A percentile compares a stretch with the other conserved stretches of the same genome.
Evolutionary conservation across 2,329 filamentous ascomycete species (phyloP).

Genomic region (Aspergillus fischeri): DNA sequence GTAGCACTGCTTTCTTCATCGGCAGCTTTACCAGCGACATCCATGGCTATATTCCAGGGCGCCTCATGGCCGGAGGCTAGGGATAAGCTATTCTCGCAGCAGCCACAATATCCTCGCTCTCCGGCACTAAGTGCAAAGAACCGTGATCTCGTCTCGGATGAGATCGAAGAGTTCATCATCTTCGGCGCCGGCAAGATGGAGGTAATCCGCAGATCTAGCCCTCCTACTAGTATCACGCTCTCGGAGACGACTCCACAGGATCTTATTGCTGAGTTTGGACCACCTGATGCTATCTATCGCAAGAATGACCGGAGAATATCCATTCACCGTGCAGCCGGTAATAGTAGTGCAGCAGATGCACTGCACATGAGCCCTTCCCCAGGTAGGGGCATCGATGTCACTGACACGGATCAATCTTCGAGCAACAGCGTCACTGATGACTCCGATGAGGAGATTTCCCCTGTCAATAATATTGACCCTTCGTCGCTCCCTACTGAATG

Average conservation of each 20-base stretch:
- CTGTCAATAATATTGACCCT: conserved; percentile 59
- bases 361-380: conserved; percentile 35
- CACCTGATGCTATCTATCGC: conserved; percentile 88
- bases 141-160: conserved; percentile 78
- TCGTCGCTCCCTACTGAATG: conserved; percentile 50
- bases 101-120: conserved; percentile 69
- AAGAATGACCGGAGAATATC: conserved; percentile 87
- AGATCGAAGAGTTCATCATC: conserved; percentile 75
- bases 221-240: conserved; percentile 67
- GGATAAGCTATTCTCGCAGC: conserved; percentile 69
- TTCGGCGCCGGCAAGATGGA: conserved; percentile 76
- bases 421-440: conserved; percentile 67
- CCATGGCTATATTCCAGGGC: conserved; percentile 88
- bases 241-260: conserved; percentile 91
- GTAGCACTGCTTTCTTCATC: conserved; percentile 79
- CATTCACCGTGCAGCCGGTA: conserved; percentile 57
- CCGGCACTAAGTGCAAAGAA: conserved; percentile 65
- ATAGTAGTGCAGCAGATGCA: conserved; percentile 25
- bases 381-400: conserved; percentile 39
- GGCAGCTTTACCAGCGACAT: conserved; percentile 69
- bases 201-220: conserved; percentile 65
- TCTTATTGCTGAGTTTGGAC: conserved; percentile 81
- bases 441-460: conserved; percentile 55
- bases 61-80: conserved; percentile 86
- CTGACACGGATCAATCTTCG: conserved; percentile 72